Evolutionary conservation across 805 yeast genomes (phyloP), one percentile per base, ranked within the genome.

Genomic region (Wickerhamiella qilinensis): DNA sequence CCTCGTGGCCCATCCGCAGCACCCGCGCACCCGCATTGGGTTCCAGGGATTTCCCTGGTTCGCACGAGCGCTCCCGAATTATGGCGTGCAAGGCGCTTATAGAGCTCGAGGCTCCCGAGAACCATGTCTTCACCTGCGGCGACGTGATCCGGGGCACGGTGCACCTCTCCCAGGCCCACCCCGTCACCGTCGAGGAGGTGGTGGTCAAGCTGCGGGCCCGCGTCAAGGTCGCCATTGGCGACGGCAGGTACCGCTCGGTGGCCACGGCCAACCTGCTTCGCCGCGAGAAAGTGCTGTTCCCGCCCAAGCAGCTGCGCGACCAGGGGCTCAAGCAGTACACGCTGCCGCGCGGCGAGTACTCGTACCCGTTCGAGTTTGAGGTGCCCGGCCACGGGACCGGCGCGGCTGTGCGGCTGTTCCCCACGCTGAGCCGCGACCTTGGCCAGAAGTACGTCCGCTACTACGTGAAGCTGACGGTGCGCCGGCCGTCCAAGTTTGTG

Each of bases 231-330:
- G 33, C 41, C 11, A 33, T 38, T 15, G 41, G 41, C 12, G 41
- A 38, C 24, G 41, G 41, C 21, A 32, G 33, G 31, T 38, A 38
- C 29, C 41, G 41, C 21, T 32, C 37, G 24, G 37, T 34, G 11
- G 17, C 33, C 16, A 18, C 20, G 19, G 17, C 37, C 19, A 22
- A 31, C 11, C 35, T 34, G 12, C 28, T 21, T 15, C 41, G 33
- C 31, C 31, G 29, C 4, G 41, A 38, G 30, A 17, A 15, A 17
- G 20, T 17, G 12, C 37, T 38, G 22, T 38, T 38, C 31, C 37
- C 41, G 3, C 28, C 28, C 24, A 28, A 27, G 12, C 33, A 34
- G n/a, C 22, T 33, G 4, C 21, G 29, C 6, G 30, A 27, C 14
- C 37, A 30, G 15, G 32, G 27, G 16, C n/a, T 9, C n/a, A 30